Conservation (phyloP, 179 eudicot species). For the Sideroxylon spinosum region DNA sequence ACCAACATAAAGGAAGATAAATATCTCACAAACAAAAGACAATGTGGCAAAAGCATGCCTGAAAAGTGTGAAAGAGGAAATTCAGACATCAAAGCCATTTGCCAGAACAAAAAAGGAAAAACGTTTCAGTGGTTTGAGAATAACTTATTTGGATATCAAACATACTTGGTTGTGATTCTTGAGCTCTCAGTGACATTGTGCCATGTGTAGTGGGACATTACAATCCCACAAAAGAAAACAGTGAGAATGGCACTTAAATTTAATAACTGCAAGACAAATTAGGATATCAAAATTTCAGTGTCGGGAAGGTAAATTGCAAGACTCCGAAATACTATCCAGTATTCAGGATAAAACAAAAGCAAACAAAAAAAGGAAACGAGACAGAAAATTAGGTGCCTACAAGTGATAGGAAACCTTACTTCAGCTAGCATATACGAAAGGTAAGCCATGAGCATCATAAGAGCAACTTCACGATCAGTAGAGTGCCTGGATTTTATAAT, state of each 20-base stretch:
- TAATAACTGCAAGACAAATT: conserved; percentile 60
- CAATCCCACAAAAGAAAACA: conserved; percentile 98
- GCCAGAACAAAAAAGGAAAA: background rate
- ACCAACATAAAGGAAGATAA: conserved; percentile 92
- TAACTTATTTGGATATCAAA: background rate
- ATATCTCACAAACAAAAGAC: conserved; percentile 82
- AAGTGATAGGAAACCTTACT: conserved; percentile 43
- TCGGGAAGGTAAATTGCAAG: background rate
- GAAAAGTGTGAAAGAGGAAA: conserved; percentile 16
- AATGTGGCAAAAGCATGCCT: conserved; percentile 98
- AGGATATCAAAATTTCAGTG: conserved; percentile 1
- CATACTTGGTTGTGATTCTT: conserved; percentile 92
- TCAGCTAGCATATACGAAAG: conserved; percentile 95
- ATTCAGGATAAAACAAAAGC: background rate
- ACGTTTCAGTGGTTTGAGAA: background rate
- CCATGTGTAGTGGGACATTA: conserved; percentile 99
- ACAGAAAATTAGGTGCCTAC: conserved; percentile 17
- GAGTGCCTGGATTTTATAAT: conserved; percentile 65
- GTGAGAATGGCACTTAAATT: conserved; percentile 89
- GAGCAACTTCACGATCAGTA: conserved; percentile 97
- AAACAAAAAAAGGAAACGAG: background rate
- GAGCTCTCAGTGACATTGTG: conserved; percentile 98
- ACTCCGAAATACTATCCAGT: background rate
- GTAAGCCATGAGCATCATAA: conserved; percentile 97
- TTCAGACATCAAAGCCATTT: background rate